Evolutionary conservation across 768 basidiomycete species (phyloP), one percentile per base, ranked within the genome.

Genomic region (Crassisporium funariophilum): DNA sequence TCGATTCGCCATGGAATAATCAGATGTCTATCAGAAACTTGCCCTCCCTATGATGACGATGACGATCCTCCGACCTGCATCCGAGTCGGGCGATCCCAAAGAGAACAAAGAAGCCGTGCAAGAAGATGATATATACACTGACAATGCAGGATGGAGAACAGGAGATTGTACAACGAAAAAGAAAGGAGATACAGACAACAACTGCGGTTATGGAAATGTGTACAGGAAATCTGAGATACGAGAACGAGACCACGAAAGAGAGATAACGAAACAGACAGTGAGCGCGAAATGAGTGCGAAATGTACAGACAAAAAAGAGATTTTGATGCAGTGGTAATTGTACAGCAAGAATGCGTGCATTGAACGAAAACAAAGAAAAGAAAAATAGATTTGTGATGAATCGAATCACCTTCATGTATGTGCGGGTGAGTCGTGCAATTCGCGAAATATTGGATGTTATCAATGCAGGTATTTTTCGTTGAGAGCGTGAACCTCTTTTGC

Each of bases 401-500:
- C 11, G 25, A 38, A 25, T n/a, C 41, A 41, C 11, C 9, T n/a
- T 19, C 31, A 16, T 33, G 35, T 19, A 16, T 41, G 39, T 10
- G 40, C 7, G 25, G 10, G 22, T 23, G 24, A 23, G 6, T 17
- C 23, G 16, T 40, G 44, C 31, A 21, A 19, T 31, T 15, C 10
- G 2, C 20, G 24, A 15, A 38, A 16, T 33, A 5, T n/a, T 21
- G 25, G 19, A n/a, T 24, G 23, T 39, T 35, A 25, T 66, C 53
- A 74, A 59, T 73, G 74, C 42, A 77, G 64, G 43, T 93, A 94
- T 60, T 93, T 91, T 70, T 91, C 88, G 59, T 94, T 94, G 48
- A 93, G 71, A 24, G 82, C 74, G 58, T 92, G 88, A 43, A 94
- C 87, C 71, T 94, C 90, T 62, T 81, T 83, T 45, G 89, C 85